Evolutionary conservation across 495 filamentous ascomycete genomes (phyloP), one percentile per base, ranked within the genome.

Genomic region (Aspergillus incahuasiensis): DNA sequence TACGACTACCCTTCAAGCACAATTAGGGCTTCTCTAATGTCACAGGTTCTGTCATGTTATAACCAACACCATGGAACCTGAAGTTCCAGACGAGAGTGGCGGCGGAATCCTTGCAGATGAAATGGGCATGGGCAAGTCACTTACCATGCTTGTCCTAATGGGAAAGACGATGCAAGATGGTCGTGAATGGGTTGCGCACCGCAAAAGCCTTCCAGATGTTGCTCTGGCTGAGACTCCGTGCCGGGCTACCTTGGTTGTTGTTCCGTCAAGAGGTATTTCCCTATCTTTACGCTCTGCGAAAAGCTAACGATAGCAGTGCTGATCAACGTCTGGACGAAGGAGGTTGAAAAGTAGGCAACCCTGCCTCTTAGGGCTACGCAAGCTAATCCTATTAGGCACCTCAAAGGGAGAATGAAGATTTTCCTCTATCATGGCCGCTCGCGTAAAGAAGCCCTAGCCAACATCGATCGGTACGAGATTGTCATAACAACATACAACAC

Each of bases 81-180:
- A 39, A 12, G 9, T 25, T 16, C 42, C 38, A 6, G 42, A 55
- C 16, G 42, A 55, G 13, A 47, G 42, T n/a, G 42, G 30, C 19
- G 52, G 42, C 8, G 52, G 42, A 0, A 47, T 55, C 28, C 41
- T 55, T 18, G 52, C 52, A 0, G 42, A 55, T 28, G 42, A 55
- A 22, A 55, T 55, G 52, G 52, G 52, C 0, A 46, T 55, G 41
- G 52, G 52, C 19, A 55, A 55, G 32, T 47, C 52, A 3, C 39
- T 47, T 12, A 47, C 42, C 22, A 55, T 28, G 19, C 32, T 47
- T 13, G 42, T 45, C 9, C 43, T 55, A 4, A 25, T 55, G 34
- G 43, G 24, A 22, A 47, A 55, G 42, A 46, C 43, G 1, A 28
- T 54, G 18, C 7, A 15, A 12, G 39, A 54, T 32, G 51, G 22